A percentile compares a stretch with the other conserved stretches of the same genome.
Evolutionary conservation across 2,329 filamentous ascomycete species (phyloP).

Genomic region (Periglandula ipomoeae): DNA sequence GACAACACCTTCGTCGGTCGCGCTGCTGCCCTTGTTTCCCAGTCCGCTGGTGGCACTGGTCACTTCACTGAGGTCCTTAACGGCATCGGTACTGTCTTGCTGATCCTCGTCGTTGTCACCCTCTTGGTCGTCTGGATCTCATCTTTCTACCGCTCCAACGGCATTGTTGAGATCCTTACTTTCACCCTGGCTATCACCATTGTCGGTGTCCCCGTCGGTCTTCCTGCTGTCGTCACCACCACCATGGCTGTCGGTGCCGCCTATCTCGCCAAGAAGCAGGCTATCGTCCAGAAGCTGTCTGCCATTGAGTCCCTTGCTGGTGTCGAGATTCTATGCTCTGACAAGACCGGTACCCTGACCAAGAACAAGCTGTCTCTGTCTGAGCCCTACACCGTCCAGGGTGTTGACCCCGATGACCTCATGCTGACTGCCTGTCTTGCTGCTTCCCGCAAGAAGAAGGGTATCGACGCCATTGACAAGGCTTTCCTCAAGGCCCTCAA

Average conservation of each 20-base stretch:
- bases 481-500: constrained; percentile 82
- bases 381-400: constrained; percentile 74
- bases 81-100: constrained; percentile 71
- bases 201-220: constrained; percentile 86
- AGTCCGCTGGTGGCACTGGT: constrained; percentile 63
- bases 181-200: constrained; percentile 87
- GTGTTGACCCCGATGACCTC: constrained; percentile 77
- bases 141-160: constrained; percentile 80
- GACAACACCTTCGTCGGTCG: constrained; percentile 87
- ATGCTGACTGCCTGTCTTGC: constrained; percentile 89
- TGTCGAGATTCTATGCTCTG: constrained; percentile 84
- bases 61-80: constrained; percentile 90
- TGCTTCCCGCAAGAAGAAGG: constrained; percentile 89
- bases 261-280: constrained; percentile 85
- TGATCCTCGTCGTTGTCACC: constrained; percentile 72
- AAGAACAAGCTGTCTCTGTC: constrained; percentile 88
- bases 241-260: constrained; percentile 92
- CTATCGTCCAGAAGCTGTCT: constrained; percentile 86
- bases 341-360: constrained; percentile 80
- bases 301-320: constrained; percentile 88
- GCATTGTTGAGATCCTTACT: constrained; percentile 67
- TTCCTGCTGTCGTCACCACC: constrained; percentile 85
- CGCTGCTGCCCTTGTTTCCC: constrained; percentile 75
- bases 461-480: constrained; percentile 91
- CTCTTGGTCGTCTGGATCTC: constrained; percentile 78